These are phyloP conservation scores for Dothiorella sarmentorum DNA, from an alignment of 2,329 filamentous ascomycete genomes.

Conservation along the genomic window DNA sequence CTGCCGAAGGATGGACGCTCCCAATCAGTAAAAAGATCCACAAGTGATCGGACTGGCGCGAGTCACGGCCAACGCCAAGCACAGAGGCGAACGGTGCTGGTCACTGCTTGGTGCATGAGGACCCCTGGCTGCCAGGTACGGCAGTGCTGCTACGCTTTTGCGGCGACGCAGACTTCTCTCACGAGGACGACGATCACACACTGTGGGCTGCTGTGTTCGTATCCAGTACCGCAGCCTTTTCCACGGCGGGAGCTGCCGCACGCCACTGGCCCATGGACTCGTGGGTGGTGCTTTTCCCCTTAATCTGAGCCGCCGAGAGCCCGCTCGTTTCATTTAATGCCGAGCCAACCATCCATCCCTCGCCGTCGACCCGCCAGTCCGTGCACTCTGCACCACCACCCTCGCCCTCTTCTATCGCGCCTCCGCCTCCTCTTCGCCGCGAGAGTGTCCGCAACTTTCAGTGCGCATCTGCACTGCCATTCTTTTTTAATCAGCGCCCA, in stretches of 20 bases:
- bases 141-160: background rate
- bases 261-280: background rate
- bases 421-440: slow-evolving; percentile 1
- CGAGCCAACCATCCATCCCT: slow-evolving; percentile 5
- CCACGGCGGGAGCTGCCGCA: slow-evolving; percentile 12
- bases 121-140: background rate
- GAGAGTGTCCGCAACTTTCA: slow-evolving; percentile 7
- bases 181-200: background rate
- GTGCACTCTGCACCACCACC: slow-evolving; percentile 10
- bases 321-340: slow-evolving; percentile 16
- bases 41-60: slow-evolving; percentile 3
- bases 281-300: slow-evolving; percentile 7
- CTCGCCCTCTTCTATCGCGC: slow-evolving; percentile 13
- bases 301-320: slow-evolving; percentile 13
- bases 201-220: slow-evolving; percentile 3
- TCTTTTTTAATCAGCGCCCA: slow-evolving; percentile 7
- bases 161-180: background rate
- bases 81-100: background rate
- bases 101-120: background rate
- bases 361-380: slow-evolving; percentile 2
- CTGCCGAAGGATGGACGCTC: background rate
- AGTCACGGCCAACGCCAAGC: background rate
- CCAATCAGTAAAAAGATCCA: slow-evolving; percentile 5
- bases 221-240: slow-evolving; percentile 6
- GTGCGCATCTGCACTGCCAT: slow-evolving; percentile 14